phyloP scores from a whole-genome alignment of 768 basidiomycete species.

The Tephrocybe sp. region DNA sequence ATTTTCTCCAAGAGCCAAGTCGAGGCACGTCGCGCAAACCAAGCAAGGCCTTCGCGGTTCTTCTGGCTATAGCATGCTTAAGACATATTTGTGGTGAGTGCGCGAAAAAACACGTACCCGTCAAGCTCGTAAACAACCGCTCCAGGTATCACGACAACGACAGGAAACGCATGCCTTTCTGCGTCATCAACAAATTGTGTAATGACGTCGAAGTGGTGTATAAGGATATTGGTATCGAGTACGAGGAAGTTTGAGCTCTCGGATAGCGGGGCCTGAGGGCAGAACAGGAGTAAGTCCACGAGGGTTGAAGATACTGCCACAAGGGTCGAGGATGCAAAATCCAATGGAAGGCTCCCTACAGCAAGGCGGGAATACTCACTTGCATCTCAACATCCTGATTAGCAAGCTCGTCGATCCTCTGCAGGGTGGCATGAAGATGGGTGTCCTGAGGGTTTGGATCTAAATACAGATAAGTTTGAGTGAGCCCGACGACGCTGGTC shows the following conservation, averaged over 20 bases:
- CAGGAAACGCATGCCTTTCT: conserved; percentile 46
- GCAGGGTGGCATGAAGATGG: conserved; percentile 43
- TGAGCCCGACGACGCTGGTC: not conserved
- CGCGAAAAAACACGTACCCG: conserved; percentile 37
- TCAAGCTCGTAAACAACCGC: conserved; percentile 80
- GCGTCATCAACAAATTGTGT: conserved; percentile 65
- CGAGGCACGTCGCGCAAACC: conserved; percentile 70
- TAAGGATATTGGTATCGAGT: conserved; percentile 78
- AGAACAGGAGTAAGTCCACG: conserved; percentile 8
- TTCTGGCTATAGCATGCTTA: conserved; percentile 41
- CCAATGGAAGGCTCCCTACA: conserved; percentile 4
- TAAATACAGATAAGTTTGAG: not conserved
- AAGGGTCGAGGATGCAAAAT: conserved; percentile 1
- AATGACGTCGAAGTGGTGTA: conserved; percentile 65
- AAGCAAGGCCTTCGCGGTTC: conserved; percentile 45
- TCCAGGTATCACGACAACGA: conserved; percentile 68
- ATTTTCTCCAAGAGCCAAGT: conserved; percentile 66
- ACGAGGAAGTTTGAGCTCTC: conserved; percentile 53
- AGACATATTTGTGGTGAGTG: not conserved
- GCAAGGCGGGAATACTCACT: conserved; percentile 36
- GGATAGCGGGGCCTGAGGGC: conserved; percentile 38
- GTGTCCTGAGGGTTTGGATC: conserved; percentile 18
- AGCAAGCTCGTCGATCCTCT: conserved; percentile 52
- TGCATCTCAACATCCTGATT: conserved; percentile 76
- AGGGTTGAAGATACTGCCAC: conserved; percentile 1